Base-by-base conservation (phyloP, 495 filamentous ascomycete genomes). In the Amphirosellinia nigrospora region DNA sequence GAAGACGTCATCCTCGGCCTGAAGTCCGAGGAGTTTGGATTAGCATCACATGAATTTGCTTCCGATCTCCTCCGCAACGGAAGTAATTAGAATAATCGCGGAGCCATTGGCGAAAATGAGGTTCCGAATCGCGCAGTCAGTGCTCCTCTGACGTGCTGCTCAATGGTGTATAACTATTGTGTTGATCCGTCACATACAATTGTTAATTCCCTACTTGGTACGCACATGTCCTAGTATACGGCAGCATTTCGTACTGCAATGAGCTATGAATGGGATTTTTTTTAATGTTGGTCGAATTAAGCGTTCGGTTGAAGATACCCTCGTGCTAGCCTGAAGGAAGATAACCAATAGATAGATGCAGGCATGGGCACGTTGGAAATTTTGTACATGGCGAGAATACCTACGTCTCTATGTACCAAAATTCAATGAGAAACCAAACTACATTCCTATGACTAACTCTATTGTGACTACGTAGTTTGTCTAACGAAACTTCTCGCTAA, bases 301-400 rank as follows among this genome's bases (percentile, higher is more conserved):
- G 63, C 41, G 63, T 65, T 65, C 28, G 60, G 41, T 64, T 65
- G 30, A 32, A 65, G 45, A 65, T 65, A 65, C 63, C 63, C 63
- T 65, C 32, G 63, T 65, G 32, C 32, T 11, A 53, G 32, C 63
- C 63, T 41, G 58, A 28, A 65, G 63, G 46, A 50, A 52, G 34
- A 65, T 38, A 34, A 9, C 32, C 32, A 65, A 65, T 53, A 28
- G 46, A 53, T 26, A n/a, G 23, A 45, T 53, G n/a, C 30, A 46
- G 28, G n/a, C 10, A 61, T 32, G 9, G n/a, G 55, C 52, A 28
- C 10, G 55, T 21, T 32, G 19, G 32, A 8, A 36, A 2, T 21
- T 32, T 36, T 36, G 16, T 58, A 36, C 21, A 36, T n/a, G 36
- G 15, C 4, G 55, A 21, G 28, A 16, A 15, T 56, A n/a, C 16